Percentiles rank a stretch among this genome's conserved stretches.
phyloP scores from a whole-genome alignment of 306 rosid genomes.

The Acmispon strigosus region DNA sequence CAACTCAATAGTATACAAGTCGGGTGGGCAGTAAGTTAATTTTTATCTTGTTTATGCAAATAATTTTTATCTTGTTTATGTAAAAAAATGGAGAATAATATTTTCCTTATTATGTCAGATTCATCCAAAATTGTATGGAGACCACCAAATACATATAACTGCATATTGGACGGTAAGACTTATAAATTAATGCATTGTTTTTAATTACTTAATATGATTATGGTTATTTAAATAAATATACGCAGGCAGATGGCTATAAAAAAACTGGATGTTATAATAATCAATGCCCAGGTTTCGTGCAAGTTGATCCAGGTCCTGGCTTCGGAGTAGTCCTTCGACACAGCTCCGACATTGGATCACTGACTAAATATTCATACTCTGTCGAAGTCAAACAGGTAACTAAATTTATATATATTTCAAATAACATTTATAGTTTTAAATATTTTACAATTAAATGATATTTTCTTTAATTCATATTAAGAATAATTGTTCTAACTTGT shows the following conservation, averaged over 20 bases:
- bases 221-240: neutral
- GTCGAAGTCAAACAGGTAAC: neutral
- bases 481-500: no score
- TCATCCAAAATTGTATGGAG: neutral
- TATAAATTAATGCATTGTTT: neutral
- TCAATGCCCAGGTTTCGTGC: neutral
- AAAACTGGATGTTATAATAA: neutral
- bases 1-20: conserved; percentile 1
- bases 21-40: neutral
- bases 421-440: no score
- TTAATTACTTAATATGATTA: neutral
- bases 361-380: rapidly evolving
- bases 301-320: neutral
- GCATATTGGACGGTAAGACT: neutral
- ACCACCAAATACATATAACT: neutral
- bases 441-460: no score
- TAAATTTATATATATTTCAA: no score
- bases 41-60: neutral
- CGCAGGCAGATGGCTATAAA: neutral
- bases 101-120: neutral
- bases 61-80: neutral
- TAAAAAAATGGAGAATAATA: neutral
- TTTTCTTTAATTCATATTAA: no score
- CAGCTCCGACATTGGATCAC: neutral
- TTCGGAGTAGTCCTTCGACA: rapidly evolving